Conservation (phyloP, 805 yeast species). For the Wickerhamiella lipophila region DNA sequence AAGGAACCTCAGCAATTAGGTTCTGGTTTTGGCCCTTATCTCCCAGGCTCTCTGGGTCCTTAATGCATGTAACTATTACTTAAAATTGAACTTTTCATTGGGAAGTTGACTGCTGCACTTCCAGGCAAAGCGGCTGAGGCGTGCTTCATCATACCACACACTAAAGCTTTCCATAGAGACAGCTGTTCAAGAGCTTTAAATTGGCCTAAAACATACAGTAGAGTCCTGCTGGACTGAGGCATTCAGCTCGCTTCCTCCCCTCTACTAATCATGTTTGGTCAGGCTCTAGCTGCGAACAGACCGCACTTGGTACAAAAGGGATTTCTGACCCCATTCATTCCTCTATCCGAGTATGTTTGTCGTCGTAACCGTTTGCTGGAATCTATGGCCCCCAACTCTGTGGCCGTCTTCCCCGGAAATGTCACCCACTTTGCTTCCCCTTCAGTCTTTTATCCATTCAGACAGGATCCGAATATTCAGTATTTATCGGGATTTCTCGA, state of each 20-base stretch:
- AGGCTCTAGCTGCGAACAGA: slow-evolving; percentile 75
- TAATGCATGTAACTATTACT: slow-evolving; percentile 1
- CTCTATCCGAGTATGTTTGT: slow-evolving; percentile 66
- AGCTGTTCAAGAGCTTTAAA: too few relatives aligned
- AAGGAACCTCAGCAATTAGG: slow-evolving; percentile 13
- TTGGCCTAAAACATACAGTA: too few relatives aligned
- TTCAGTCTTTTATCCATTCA: slow-evolving; percentile 80
- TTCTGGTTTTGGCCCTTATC: slow-evolving; percentile 11
- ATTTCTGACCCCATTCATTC: slow-evolving; percentile 75
- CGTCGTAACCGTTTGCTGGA: slow-evolving; percentile 52
- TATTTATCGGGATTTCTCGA: slow-evolving; percentile 89
- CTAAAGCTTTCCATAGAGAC: too few relatives aligned
- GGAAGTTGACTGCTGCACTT: too few relatives aligned
- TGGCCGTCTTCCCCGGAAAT: slow-evolving; percentile 65
- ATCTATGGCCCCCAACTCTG: slow-evolving; percentile 46
- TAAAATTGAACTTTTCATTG: too few relatives aligned
- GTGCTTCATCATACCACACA: too few relatives aligned
- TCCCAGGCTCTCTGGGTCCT: slow-evolving; percentile 7
- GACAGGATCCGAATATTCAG: slow-evolving; percentile 79
- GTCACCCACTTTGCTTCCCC: slow-evolving; percentile 72
- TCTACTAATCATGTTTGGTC: slow-evolving; percentile 38
- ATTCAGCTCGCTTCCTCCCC: too few relatives aligned
- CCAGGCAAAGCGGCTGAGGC: too few relatives aligned
- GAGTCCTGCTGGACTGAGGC: too few relatives aligned
- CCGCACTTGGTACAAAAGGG: slow-evolving; percentile 65